Evolutionary conservation across 805 yeast genomes (phyloP), one percentile per base, ranked within the genome.

Genomic region (Wickerhamomyces tratensis): DNA sequence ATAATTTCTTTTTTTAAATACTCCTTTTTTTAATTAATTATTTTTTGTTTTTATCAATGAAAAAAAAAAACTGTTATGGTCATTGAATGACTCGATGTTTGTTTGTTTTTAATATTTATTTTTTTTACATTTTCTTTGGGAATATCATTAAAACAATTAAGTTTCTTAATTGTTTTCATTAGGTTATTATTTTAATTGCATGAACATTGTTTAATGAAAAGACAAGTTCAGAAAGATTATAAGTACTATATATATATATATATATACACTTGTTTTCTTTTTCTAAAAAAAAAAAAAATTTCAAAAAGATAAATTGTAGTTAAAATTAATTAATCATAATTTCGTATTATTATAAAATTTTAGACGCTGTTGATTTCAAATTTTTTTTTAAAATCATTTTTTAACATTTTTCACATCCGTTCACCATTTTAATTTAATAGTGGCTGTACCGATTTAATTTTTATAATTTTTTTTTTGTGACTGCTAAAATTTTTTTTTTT

Each of bases 181-280:
- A 45, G 44, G 40, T 25, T 40, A 44, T 45, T 40, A 44, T 49
- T 37, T 43, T 39, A 40, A 39, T 40, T 54, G 59, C 66, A 59
- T 62, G 65, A 42, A 57, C 59, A 55, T 57, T 63, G 68, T 64
- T 63, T 63, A 57, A 58, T 61, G 69, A 64, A 63, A 48, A 63
- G 61, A 65, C 68, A 59, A 51, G 63, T 59, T 61, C 65, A 42
- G 44, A 49, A 47, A 45, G 37, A 37, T 11, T 31, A 11, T 31
- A 11, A 31, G 34, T 12, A 8, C 40, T 39, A 45, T 20, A 42
- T 35, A 27, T 13, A 35, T 15, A 39, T 39, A 45, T 20, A 42
- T 35, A 27, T 13, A 35, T 15, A 39, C 15, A 3, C 33, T 39
- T 25, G 30, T 36, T 27, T 33, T 36, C 25, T 31, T 31, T 31